phyloP scores from a whole-genome alignment of 208 protist species.

The Angomonas ambiguus region DNA sequence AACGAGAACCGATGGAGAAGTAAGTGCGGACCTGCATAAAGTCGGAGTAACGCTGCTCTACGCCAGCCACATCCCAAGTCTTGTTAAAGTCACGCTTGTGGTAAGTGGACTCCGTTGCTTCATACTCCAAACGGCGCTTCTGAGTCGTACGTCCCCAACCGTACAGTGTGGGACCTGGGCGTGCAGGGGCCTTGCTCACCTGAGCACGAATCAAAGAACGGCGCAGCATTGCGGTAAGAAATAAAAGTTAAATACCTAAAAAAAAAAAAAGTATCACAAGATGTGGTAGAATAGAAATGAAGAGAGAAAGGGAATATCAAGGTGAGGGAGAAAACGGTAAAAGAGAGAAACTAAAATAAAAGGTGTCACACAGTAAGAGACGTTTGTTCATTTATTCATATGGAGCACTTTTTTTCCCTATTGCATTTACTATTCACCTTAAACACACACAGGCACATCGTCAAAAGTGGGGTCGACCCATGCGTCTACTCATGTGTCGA shows the following conservation, averaged over 20 bases:
- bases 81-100: conserved; percentile 92
- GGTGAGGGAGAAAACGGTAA: background rate
- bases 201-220: conserved; percentile 55
- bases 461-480: conserved; percentile 28
- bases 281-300: background rate
- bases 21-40: conserved; percentile 89
- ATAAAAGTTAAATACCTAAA: conserved; percentile 11
- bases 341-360: conserved; percentile 8
- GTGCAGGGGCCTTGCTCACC: conserved; percentile 78
- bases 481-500: conserved; percentile 26
- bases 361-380: background rate
- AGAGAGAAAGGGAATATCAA: background rate
- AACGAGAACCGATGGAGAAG: conserved; percentile 82
- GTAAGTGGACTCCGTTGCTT: conserved; percentile 86
- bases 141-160: conserved; percentile 88
- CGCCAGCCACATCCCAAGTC: conserved; percentile 83
- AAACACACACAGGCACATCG: too few relatives aligned
- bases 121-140: conserved; percentile 90
- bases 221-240: conserved; percentile 51
- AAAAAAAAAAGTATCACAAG: background rate
- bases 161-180: conserved; percentile 84
- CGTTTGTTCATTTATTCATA: too few relatives aligned
- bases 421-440: background rate
- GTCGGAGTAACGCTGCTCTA: conserved; percentile 87
- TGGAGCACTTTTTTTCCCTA: background rate